phyloP scores from a whole-genome alignment of 2,329 filamentous ascomycete species.

The Calycina herbarum region DNA sequence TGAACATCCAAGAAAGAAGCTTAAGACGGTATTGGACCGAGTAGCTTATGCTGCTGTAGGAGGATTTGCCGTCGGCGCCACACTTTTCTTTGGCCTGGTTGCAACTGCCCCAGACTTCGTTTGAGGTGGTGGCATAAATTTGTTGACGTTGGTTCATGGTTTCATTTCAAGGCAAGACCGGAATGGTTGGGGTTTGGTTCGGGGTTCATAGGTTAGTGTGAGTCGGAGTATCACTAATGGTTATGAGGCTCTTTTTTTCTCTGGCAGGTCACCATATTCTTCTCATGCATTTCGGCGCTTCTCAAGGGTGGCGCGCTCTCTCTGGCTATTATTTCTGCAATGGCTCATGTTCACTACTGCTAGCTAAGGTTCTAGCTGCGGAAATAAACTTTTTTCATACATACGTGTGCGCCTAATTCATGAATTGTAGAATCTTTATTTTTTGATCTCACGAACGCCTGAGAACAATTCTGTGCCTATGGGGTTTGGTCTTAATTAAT shows the following conservation, averaged over 20 bases:
- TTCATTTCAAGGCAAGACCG: neutral
- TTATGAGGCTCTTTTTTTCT: conserved; percentile 11
- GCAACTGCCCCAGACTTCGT: conserved; percentile 40
- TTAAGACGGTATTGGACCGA: conserved; percentile 32
- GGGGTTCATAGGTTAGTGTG: neutral
- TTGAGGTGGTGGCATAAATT: conserved; percentile 16
- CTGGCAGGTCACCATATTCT: conserved; percentile 20
- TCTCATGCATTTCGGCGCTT: conserved; percentile 27
- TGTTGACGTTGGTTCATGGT: neutral
- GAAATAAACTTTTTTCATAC: too few relatives aligned
- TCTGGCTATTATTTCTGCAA: conserved; percentile 10
- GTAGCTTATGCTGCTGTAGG: conserved; percentile 39
- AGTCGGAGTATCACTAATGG: conserved; percentile 17
- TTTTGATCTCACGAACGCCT: too few relatives aligned
- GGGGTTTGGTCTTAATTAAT: too few relatives aligned
- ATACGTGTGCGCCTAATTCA: too few relatives aligned
- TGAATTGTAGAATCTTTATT: too few relatives aligned
- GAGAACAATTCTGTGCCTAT: too few relatives aligned
- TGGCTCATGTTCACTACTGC: conserved; percentile 11
- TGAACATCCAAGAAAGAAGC: conserved; percentile 33
- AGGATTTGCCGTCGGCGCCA: conserved; percentile 39
- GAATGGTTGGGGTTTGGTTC: neutral
- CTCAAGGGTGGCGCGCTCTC: conserved; percentile 17
- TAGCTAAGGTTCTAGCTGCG: too few relatives aligned
- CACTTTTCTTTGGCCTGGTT: conserved; percentile 41